These are phyloP conservation scores for Monotropa hypopitys DNA, from an alignment of 179 eudicot species.

Conservation along the genomic window DNA sequence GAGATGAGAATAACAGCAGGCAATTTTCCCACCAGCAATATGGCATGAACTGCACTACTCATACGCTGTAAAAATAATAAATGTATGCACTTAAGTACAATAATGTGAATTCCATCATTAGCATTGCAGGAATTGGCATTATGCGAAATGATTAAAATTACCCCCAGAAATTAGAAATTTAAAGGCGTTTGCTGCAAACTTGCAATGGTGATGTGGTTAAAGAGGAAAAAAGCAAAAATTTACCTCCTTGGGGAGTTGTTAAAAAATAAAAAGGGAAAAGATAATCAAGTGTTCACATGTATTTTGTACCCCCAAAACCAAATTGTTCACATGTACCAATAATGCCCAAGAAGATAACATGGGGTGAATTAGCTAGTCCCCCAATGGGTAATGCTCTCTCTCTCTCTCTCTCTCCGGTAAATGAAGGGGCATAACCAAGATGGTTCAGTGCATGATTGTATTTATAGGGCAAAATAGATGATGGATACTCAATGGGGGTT, in stretches of 20 bases:
- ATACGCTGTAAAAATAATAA: conserved; percentile 5
- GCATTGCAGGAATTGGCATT: too few relatives aligned
- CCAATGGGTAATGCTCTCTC: conserved; percentile 12
- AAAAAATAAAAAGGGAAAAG: not conserved
- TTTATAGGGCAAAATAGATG: conserved; percentile 16
- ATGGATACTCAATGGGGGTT: conserved; percentile 25
- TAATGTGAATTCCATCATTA: too few relatives aligned
- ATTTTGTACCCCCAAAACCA: conserved; percentile 10
- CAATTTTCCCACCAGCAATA: not conserved
- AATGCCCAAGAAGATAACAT: conserved; percentile 14
- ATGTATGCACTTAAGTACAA: too few relatives aligned
- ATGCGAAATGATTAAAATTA: conserved; percentile 30
- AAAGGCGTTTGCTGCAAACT: conserved; percentile 5
- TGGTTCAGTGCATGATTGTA: conserved; percentile 23
- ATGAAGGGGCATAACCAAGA: conserved; percentile 14
- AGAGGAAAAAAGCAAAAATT: not conserved
- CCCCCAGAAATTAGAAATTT: conserved; percentile 14
- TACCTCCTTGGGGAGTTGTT: not conserved
- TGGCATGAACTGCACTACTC: not conserved
- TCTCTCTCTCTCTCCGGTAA: conserved; percentile 6
- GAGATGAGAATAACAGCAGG: not conserved
- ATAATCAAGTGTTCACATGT: conserved; percentile 15
- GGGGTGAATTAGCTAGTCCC: conserved; percentile 12
- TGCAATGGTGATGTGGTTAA: not conserved
- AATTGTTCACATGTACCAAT: conserved; percentile 19